Percentiles rank a stretch among this genome's conserved stretches.
These are phyloP conservation scores for Calocera cornea DNA, from an alignment of 768 basidiomycete genomes.

Conservation along the genomic window DNA sequence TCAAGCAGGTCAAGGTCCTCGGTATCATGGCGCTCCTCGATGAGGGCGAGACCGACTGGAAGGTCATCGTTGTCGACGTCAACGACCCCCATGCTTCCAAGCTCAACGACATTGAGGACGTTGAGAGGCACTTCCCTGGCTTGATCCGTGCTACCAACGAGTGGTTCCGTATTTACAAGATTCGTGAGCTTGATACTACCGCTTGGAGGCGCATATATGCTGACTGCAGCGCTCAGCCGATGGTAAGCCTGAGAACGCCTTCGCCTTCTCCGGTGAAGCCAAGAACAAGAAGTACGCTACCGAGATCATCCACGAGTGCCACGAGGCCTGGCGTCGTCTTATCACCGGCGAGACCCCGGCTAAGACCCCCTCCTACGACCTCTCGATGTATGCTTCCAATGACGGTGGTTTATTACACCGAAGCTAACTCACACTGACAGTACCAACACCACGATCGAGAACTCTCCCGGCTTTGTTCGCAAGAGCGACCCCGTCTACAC, in stretches of 20 bases:
- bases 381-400: conserved; percentile 65
- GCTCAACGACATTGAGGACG: conserved; percentile 97
- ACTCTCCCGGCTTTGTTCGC: conserved; percentile 55
- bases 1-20: conserved; percentile 99
- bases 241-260: conserved; percentile 92
- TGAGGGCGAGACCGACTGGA: conserved; percentile 99
- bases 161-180: conserved; percentile 72
- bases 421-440: conserved; percentile 31
- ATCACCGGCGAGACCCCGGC: conserved; percentile 62
- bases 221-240: conserved; percentile 41
- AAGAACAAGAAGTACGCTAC: conserved; percentile 99
- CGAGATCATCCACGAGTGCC: conserved; percentile 97
- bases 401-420: conserved; percentile 4
- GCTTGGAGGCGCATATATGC: background rate
- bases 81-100: conserved; percentile 89
- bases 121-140: conserved; percentile 94
- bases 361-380: conserved; percentile 55
- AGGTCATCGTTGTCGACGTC: conserved; percentile 95
- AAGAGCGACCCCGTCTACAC: conserved; percentile 51
- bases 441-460: conserved; percentile 61
- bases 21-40: conserved; percentile 99
- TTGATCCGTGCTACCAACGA: conserved; percentile 95
- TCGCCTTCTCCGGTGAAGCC: conserved; percentile 98
- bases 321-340: conserved; percentile 96
- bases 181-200: conserved; percentile 21